Evolutionary conservation across 2,329 filamentous ascomycete genomes (phyloP), one percentile per base, ranked within the genome.

Genomic region (Cladosporium colombiae): DNA sequence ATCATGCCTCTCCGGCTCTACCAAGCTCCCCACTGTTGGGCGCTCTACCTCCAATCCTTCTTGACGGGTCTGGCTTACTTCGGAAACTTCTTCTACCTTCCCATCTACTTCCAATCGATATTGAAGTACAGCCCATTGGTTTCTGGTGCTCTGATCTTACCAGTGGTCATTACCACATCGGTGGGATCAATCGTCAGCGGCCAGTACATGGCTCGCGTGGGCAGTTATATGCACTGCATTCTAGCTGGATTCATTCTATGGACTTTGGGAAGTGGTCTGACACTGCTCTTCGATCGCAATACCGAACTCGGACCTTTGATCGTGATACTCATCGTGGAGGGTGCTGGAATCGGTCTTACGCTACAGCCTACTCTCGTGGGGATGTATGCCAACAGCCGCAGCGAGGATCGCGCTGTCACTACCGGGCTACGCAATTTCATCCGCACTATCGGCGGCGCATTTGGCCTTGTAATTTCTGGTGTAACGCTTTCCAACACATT

Each of bases 31-130:
- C 53, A 64, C 27, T 58, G 56, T 40, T 58, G 53, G 62, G 62
- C 56, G 2, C 53, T 64, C 2, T 63, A 63, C 27, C 62, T 64
- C 16, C 62, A 58, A n/a, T 57, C 62, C 4, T 57, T 64, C 53
- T 18, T 57, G 31, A 57, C 53, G 14, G 56, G 62, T 2, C 40
- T 64, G 52, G 56, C 56, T 8, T 58, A 64, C 40, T 58, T 59
- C 23, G 62, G 75, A 31, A 68, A 77, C 23, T 68, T 75, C 10
- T 78, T 73, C 66, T 79, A 78, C 63, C 68, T 79, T n/a, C 69
- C 77, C 5, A 72, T 80, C 1, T 82, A 79, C 64, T 81, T 81
- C 63, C 81, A 82, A 58, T 73, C 76, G 5, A 76, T 82, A 7
- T 74, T 71, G 23, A 72, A 74, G 10, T 73, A 74, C 11, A 71